A percentile compares a stretch with the other conserved stretches of the same genome.
Evolutionary conservation across 306 rosid species (phyloP).

Genomic region (Fragaria vesca): DNA sequence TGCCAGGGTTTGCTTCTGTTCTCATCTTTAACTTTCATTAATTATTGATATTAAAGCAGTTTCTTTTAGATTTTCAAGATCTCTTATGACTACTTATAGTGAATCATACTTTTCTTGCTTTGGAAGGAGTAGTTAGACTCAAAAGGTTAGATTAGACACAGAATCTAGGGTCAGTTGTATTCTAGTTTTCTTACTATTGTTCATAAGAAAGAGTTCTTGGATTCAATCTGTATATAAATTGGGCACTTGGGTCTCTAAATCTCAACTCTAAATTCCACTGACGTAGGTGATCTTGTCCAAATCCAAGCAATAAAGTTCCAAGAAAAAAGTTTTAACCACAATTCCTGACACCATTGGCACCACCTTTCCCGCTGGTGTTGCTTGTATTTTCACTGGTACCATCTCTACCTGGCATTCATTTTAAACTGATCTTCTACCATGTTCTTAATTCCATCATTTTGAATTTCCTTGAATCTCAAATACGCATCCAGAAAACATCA

Average conservation of each 20-base stretch:
- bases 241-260: not conserved
- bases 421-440: too few species aligned
- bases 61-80: not conserved
- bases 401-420: not conserved
- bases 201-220: not conserved
- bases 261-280: not conserved
- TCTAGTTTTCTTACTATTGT: not conserved
- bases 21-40: constrained; percentile 7
- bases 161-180: not conserved
- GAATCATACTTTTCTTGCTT: not conserved
- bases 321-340: not conserved
- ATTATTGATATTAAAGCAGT: not conserved
- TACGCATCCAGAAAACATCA: too few species aligned
- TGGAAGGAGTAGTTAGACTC: not conserved
- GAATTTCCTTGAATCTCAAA: too few species aligned
- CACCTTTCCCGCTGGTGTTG: not conserved
- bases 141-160: not conserved
- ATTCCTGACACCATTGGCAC: not conserved
- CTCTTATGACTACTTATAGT: not conserved
- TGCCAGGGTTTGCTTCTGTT: constrained; percentile 67
- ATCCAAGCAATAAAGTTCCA: not conserved
- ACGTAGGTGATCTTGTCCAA: not conserved
- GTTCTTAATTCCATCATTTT: too few species aligned
- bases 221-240: not conserved
- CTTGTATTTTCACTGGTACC: not conserved